Evolutionary conservation across 1,284 basidiomycete species (phyloP).

Genomic region (Microbotryomycetes sp.): DNA sequence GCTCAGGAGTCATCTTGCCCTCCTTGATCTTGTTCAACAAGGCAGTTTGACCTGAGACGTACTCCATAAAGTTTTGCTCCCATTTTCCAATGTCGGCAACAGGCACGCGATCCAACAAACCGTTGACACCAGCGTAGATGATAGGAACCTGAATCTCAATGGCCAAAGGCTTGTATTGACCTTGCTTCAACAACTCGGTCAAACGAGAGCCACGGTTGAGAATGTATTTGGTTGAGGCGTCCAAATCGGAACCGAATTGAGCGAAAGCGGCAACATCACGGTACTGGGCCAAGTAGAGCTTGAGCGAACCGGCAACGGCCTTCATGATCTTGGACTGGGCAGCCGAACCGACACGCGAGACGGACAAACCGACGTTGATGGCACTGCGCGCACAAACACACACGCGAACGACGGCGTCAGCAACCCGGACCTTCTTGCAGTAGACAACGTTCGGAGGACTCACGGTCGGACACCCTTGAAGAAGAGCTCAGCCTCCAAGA

Average conservation of each 20-base stretch:
- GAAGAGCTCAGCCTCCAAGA: conserved; percentile 84
- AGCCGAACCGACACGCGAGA: conserved; percentile 98
- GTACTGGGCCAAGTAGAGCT: conserved; percentile 99
- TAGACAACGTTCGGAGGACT: no score
- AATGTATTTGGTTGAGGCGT: conserved; percentile 93
- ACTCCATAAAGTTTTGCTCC: conserved; percentile 59
- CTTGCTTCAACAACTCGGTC: conserved; percentile 98
- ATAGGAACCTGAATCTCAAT: conserved; percentile 97
- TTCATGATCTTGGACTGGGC: conserved; percentile 99
- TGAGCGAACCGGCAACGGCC: conserved; percentile 98
- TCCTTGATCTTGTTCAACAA: conserved; percentile 58
- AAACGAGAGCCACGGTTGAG: conserved; percentile 95
- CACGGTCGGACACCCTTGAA: conserved; percentile 40
- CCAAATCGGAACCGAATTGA: conserved; percentile 99
- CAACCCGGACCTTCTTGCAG: conserved; percentile 26
- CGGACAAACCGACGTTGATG: conserved; percentile 99
- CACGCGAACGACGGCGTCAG: conserved; percentile 98
- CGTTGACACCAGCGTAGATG: conserved; percentile 98
- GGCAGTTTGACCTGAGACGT: conserved; percentile 37
- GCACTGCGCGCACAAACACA: conserved; percentile 96
- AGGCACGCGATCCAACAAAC: conserved; percentile 57
- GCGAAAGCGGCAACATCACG: conserved; percentile 99
- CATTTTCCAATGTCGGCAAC: conserved; percentile 69
- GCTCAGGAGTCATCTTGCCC: conserved; percentile 77
- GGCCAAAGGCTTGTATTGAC: conserved; percentile 75